phyloP scores from a whole-genome alignment of 768 basidiomycete species.

The Peribolospora kevripleyi region DNA sequence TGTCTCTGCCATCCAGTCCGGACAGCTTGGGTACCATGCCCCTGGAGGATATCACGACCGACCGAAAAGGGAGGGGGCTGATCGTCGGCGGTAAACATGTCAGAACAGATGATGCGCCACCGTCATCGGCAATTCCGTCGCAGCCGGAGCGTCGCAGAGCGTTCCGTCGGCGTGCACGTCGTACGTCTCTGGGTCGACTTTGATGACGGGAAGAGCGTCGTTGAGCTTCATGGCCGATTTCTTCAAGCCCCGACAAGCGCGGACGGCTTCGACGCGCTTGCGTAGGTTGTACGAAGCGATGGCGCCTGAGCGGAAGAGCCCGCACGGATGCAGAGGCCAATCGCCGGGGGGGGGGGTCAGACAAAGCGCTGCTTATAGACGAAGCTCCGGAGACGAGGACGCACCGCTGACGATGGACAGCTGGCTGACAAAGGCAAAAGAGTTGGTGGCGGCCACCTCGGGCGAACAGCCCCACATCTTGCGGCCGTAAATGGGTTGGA shows the following conservation, averaged over 20 bases:
- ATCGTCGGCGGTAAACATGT: constrained; percentile 1
- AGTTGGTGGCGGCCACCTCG: constrained; percentile 55
- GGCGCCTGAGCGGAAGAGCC: constrained; percentile 25
- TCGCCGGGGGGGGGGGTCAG: not conserved
- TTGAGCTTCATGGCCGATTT: constrained; percentile 96
- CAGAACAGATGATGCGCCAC: constrained; percentile 3
- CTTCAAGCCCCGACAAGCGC: constrained; percentile 41
- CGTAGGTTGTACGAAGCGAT: constrained; percentile 42
- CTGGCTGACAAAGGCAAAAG: constrained; percentile 62
- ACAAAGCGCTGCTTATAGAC: not conserved
- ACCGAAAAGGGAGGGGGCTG: constrained; percentile 3
- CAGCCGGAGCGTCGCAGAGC: constrained; percentile 23
- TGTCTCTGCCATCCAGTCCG: not conserved
- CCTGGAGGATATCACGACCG: constrained; percentile 19
- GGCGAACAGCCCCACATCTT: constrained; percentile 86
- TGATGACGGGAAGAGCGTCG: constrained; percentile 50
- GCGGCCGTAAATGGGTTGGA: constrained; percentile 61
- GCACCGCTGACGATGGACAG: constrained; percentile 32
- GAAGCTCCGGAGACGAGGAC: constrained; percentile 4
- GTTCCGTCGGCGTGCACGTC: constrained; percentile 35
- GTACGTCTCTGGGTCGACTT: constrained; percentile 77
- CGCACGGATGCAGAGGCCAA: too few relatives aligned
- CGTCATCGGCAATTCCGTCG: constrained; percentile 20
- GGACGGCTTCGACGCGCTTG: constrained; percentile 52
- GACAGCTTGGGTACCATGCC: not conserved